Evolutionary conservation across 2,329 filamentous ascomycete genomes (phyloP).

Genomic region (Coniochaeta pulveracea): DNA sequence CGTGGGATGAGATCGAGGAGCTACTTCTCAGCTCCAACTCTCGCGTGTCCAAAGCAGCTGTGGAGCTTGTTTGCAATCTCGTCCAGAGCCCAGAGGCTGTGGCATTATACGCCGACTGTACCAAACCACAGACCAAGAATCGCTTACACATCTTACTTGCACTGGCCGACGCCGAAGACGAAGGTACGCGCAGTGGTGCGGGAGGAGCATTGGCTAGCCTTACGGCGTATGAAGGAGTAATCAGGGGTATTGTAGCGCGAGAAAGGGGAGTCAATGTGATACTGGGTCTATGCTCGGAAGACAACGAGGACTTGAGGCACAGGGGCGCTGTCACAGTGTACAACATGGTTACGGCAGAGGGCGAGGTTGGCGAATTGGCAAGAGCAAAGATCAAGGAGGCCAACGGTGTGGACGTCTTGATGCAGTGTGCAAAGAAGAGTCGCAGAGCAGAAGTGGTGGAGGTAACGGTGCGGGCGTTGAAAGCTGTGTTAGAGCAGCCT

Average conservation of each 20-base stretch:
- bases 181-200: constrained; percentile 68
- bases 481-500: constrained; percentile 53
- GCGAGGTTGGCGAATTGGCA: constrained; percentile 50
- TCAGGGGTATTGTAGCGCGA: constrained; percentile 57
- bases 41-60: constrained; percentile 69
- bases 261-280: constrained; percentile 66
- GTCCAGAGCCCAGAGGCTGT: constrained; percentile 58
- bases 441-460: constrained; percentile 59
- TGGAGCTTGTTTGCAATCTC: constrained; percentile 87
- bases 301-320: constrained; percentile 55
- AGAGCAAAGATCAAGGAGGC: constrained; percentile 48
- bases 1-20: constrained; percentile 73
- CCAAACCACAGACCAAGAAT: constrained; percentile 50
- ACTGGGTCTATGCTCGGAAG: constrained; percentile 68
- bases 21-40: constrained; percentile 66
- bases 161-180: constrained; percentile 75
- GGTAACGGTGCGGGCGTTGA: constrained; percentile 61
- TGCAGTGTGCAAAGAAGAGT: constrained; percentile 57
- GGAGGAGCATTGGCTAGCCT: constrained; percentile 82
- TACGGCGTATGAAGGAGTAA: constrained; percentile 65
- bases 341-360: constrained; percentile 60
- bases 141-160: constrained; percentile 78
- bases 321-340: constrained; percentile 65
- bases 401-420: constrained; percentile 57
- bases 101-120: constrained; percentile 56